Conservation (phyloP, 108 stramenopile genomes). For the Cyclotella distinguenda region DNA sequence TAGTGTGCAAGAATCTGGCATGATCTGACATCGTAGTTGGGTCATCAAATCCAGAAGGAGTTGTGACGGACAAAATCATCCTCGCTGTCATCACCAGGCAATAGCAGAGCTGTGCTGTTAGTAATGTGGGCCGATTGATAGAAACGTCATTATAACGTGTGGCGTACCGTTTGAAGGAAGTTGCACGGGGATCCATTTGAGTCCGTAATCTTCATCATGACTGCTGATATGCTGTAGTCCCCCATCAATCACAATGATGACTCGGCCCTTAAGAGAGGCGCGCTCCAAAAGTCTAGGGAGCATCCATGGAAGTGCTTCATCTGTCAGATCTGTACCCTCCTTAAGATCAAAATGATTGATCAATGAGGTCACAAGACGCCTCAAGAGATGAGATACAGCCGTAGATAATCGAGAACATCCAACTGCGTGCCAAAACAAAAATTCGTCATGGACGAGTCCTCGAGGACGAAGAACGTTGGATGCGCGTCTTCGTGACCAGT, state of each 20-base stretch:
- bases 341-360: conserved; percentile 49
- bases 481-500: conserved; percentile 46
- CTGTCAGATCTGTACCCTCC: conserved; percentile 30
- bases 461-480: conserved; percentile 13
- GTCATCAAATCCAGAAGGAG: conserved; percentile 12
- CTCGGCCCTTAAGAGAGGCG: conserved; percentile 56
- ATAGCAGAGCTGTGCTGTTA: too few species aligned
- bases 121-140: too few species aligned
- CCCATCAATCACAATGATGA: conserved; percentile 68
- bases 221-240: conserved; percentile 52
- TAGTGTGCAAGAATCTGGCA: conserved; percentile 2
- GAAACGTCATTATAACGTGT: too few species aligned
- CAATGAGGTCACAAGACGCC: conserved; percentile 42
- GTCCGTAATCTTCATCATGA: conserved; percentile 50
- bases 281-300: conserved; percentile 66
- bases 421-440: conserved; percentile 56
- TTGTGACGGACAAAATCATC: conserved; percentile 59
- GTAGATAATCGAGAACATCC: conserved; percentile 51
- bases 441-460: conserved; percentile 34
- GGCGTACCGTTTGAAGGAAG: conserved; percentile 54
- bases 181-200: conserved; percentile 58
- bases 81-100: too few species aligned
- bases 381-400: conserved; percentile 27
- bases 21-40: conserved; percentile 18
- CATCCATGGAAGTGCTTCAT: conserved; percentile 65